Evolutionary conservation across 2,329 filamentous ascomycete genomes (phyloP), one percentile per base, ranked within the genome.

Genomic region (Fusarium cicatricum): DNA sequence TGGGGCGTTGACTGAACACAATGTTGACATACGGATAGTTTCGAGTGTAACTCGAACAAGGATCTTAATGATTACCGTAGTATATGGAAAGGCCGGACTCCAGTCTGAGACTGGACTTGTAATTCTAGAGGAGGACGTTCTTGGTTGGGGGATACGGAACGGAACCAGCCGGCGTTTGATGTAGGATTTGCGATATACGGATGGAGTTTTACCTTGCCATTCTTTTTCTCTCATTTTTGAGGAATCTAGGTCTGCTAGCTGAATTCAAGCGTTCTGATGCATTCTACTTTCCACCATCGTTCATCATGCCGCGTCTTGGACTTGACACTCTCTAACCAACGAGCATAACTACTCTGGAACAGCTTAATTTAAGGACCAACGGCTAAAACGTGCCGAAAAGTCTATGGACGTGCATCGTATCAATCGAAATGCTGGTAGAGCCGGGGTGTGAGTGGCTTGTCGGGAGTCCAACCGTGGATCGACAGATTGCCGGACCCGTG

Each of bases 1-100:
- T 69, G 61, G 65, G 63, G 65, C 0, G 67, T 69, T 26, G 67
- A 69, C 34, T 69, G 32, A 67, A 6, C 14, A 11, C 16, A 3
- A 17, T 16, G 36, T 19, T 32, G 19, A 21, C 31, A 21, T 7
- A 7, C 33, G 34, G 29, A 37, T 26, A 39, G 19, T 19, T n/a
- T 39, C 49, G 45, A 14, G 15, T 36, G 55, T 55, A 29, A 48
- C 17, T 15, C 34, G 33, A 32, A 50, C 19, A 32, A 26, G 23
- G 17, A 39, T 15, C 4, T 52, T 19, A 41, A 49, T 29, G 23
- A 37, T 23, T 8, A 57, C 28, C 28, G 48, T 41, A 34, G 21
- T 28, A 31, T 43, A 33, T 42, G 32, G 39, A 36, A 14, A 14
- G 15, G 31, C 36, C 23, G 19, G 19, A 34, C 36, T 31, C 31